Percentiles rank a stretch among this genome's conserved stretches.
phyloP scores from a whole-genome alignment of 306 rosid species.

The Quillaja saponaria region DNA sequence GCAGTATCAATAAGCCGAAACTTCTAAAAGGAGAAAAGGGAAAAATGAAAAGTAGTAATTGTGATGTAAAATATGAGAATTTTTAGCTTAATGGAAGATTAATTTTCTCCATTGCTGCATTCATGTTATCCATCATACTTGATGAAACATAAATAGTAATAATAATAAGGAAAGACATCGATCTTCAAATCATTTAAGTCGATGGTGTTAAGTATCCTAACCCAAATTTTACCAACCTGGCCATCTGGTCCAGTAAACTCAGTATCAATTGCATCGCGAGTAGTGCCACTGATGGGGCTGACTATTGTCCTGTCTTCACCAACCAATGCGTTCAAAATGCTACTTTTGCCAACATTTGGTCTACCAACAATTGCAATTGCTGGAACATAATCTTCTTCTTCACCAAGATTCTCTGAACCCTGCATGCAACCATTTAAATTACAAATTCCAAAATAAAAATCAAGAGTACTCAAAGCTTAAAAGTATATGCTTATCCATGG shows the following conservation, averaged over 20 bases:
- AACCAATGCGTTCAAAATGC: conserved; percentile 93
- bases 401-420: conserved; percentile 48
- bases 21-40: conserved; percentile 58
- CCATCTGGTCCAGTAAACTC: conserved; percentile 85
- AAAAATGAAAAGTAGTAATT: conserved; percentile 13
- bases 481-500: conserved; percentile 12
- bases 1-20: conserved; percentile 91
- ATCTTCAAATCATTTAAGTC: too few species aligned
- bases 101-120: too few species aligned
- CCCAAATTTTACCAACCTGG: conserved; percentile 61
- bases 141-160: too few species aligned
- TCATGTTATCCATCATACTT: too few species aligned
- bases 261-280: conserved; percentile 99
- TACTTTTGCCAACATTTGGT: conserved; percentile 99
- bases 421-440: conserved; percentile 32
- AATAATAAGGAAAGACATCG: background rate
- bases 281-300: conserved; percentile 98
- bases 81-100: too few species aligned
- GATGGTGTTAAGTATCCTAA: background rate
- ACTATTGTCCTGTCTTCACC: conserved; percentile 97
- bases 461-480: conserved; percentile 20
- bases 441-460: conserved; percentile 8
- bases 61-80: conserved; percentile 7
- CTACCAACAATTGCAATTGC: conserved; percentile 96
- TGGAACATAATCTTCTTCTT: conserved; percentile 80